Evolutionary conservation across 2,329 filamentous ascomycete genomes (phyloP), one percentile per base, ranked within the genome.

Genomic region (Xylariales sp.): DNA sequence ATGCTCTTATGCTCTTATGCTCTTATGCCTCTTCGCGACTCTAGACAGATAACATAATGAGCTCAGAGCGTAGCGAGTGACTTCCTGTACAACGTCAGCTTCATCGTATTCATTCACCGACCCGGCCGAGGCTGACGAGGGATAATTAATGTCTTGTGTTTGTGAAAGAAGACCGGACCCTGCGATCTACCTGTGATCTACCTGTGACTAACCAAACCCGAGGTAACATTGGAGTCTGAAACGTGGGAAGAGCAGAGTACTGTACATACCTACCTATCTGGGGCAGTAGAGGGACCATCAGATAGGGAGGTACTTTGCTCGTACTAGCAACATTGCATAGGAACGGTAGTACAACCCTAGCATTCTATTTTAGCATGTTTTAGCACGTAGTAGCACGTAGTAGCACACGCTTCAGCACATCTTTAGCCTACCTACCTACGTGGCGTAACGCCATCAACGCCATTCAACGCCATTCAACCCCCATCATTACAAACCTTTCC

Each of bases 291-390:
- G 23, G 23, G 10, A 41, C 18, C 28, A 14, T 28, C 23, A 5
- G 45, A 58, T 64, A 64, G 4, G 46, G 6, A 58, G 36, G 3
- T 64, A 64, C 61, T 58, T 58, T 18, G 9, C 36, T 39, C 1
- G 0, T 16, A 32, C 43, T 12, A 32, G 0, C 28, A 23, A 7
- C 41, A 34, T 1, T 1, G 8, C 7, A 1, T 18, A 10, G 3
- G n/a, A 32, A 39, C 9, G 10, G 41, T 45, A 16, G 60, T 63
- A 63, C 5, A 16, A 18, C 3, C 3, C 18, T 61, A 61, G 16
- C 28, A 48, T 41, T 36, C 6, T 10, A 18, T 36, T 53, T n/a
- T 18, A 18, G 30, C 30, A 18, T 30, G 7, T 30, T 50, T 50
- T 5, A 28, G 48, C 23, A 4, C 5, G 16, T 5, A 8, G 36